Conservation (phyloP, 2,329 filamentous ascomycete species). For the Alternaria longipes region DNA sequence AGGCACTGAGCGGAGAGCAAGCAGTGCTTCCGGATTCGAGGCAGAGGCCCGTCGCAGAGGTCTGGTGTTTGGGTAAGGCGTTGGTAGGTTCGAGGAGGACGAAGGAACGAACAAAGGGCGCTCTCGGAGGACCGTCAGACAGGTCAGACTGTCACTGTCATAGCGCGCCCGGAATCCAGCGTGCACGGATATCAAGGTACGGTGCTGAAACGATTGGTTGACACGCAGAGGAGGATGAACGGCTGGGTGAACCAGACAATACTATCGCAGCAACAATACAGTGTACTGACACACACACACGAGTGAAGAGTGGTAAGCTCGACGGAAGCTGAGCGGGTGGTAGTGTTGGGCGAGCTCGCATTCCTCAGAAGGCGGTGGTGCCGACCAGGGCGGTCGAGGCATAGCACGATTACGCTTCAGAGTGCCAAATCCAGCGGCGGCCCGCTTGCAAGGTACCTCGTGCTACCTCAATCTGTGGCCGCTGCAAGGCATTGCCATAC, state of each 20-base stretch:
- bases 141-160: slow-evolving; percentile 53
- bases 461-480: slow-evolving; percentile 42
- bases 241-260: slow-evolving; percentile 30
- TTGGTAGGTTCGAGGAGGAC: slow-evolving; percentile 38
- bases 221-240: slow-evolving; percentile 48
- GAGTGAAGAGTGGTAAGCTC: slow-evolving; percentile 14
- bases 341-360: slow-evolving; percentile 46
- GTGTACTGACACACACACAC: slow-evolving; percentile 15
- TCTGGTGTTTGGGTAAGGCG: slow-evolving; percentile 36
- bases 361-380: slow-evolving; percentile 41
- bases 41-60: slow-evolving; percentile 37
- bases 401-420: slow-evolving; percentile 46
- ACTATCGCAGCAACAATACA: slow-evolving; percentile 15
- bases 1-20: slow-evolving; percentile 43
- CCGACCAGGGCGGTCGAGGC: slow-evolving; percentile 50
- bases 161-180: slow-evolving; percentile 51
- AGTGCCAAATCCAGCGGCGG: slow-evolving; percentile 41
- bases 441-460: slow-evolving; percentile 44
- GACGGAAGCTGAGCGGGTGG: slow-evolving; percentile 25
- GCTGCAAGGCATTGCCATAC: slow-evolving; percentile 44
- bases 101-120: slow-evolving; percentile 47
- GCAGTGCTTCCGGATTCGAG: slow-evolving; percentile 34
- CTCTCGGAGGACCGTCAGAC: slow-evolving; percentile 48
- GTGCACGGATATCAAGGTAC: slow-evolving; percentile 51
- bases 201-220: slow-evolving; percentile 53